phyloP scores from a whole-genome alignment of 2,329 filamentous ascomycete genomes.

The Elsinoe australis region DNA sequence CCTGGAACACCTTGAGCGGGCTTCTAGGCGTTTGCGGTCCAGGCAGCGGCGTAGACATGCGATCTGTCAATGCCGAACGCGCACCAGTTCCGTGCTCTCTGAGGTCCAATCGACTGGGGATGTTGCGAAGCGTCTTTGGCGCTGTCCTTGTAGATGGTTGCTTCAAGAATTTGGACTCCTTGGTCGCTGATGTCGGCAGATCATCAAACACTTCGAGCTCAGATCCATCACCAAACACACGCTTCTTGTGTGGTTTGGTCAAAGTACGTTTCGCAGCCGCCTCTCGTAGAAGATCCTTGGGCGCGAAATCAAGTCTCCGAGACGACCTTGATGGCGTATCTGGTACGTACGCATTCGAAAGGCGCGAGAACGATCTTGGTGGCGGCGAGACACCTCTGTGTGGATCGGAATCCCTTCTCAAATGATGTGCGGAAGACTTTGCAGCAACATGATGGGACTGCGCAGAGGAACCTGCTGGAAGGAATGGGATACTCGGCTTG shows the following conservation, averaged over 20 bases:
- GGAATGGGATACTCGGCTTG: conserved; percentile 64
- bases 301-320: conserved; percentile 38
- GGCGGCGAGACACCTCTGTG: conserved; percentile 41
- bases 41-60: conserved; percentile 40
- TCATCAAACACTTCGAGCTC: conserved; percentile 94
- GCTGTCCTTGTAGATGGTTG: conserved; percentile 63
- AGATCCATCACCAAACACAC: conserved; percentile 82
- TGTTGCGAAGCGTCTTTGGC: conserved; percentile 53
- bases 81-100: conserved; percentile 20
- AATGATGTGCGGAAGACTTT: conserved; percentile 60
- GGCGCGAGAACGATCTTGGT: conserved; percentile 39
- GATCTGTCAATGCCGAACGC: conserved; percentile 33
- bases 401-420: conserved; percentile 76
- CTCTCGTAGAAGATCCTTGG: conserved; percentile 43
- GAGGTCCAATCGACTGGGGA: conserved; percentile 40
- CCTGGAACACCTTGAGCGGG: conserved; percentile 37
- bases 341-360: conserved; percentile 42
- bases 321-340: conserved; percentile 43
- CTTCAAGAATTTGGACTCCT: conserved; percentile 76
- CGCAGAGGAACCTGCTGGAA: conserved; percentile 67
- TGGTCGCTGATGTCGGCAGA: conserved; percentile 74
- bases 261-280: conserved; percentile 60
- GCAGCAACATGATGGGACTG: conserved; percentile 72
- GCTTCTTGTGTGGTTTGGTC: conserved; percentile 60
- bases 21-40: conserved; percentile 48